A percentile compares a stretch with the other conserved stretches of the same genome.
Conservation (phyloP, 169 alveolate genomes). For the Prorocentrum cordatum region DNA sequence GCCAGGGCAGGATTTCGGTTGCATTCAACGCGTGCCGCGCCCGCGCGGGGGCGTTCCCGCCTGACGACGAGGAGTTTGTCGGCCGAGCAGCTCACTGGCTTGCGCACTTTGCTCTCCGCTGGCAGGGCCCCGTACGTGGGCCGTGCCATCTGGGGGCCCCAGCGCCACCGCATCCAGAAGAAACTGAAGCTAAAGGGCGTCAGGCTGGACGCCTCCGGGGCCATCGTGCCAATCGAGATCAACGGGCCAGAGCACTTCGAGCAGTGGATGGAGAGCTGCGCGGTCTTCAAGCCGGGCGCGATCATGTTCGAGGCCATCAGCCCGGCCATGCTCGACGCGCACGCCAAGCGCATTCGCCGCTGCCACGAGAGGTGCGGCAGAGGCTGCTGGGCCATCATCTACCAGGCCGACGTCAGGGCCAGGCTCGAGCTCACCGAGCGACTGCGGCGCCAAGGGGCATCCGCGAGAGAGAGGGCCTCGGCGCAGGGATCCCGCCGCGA, state of each 20-base stretch:
- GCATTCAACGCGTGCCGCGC: background rate
- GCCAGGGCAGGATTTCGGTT: background rate
- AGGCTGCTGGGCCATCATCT: conserved; percentile 23
- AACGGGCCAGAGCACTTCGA: conserved; percentile 9
- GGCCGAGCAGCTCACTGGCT: background rate
- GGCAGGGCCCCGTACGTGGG: conserved; percentile 3
- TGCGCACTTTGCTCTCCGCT: background rate
- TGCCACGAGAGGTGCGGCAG: conserved; percentile 9
- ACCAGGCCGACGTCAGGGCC: conserved; percentile 58
- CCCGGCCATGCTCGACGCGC: conserved; percentile 11
- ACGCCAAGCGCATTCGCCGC: background rate
- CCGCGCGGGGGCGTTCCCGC: background rate
- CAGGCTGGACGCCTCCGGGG: background rate
- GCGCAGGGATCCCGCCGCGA: background rate
- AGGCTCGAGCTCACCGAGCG: background rate
- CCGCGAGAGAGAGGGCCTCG: background rate
- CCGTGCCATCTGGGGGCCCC: conserved; percentile 36
- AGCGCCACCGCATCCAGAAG: conserved; percentile 1
- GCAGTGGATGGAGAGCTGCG: background rate
- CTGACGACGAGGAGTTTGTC: conserved; percentile 21
- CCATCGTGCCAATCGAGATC: background rate
- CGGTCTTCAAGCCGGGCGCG: conserved; percentile 9
- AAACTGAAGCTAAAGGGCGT: conserved; percentile 12
- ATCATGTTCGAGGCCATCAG: conserved; percentile 14
- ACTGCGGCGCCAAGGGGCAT: background rate